A percentile compares a stretch with the other conserved stretches of the same genome.
Conservation (phyloP, 2,329 filamentous ascomycete genomes). For the Cordyceps fumosorosea region DNA sequence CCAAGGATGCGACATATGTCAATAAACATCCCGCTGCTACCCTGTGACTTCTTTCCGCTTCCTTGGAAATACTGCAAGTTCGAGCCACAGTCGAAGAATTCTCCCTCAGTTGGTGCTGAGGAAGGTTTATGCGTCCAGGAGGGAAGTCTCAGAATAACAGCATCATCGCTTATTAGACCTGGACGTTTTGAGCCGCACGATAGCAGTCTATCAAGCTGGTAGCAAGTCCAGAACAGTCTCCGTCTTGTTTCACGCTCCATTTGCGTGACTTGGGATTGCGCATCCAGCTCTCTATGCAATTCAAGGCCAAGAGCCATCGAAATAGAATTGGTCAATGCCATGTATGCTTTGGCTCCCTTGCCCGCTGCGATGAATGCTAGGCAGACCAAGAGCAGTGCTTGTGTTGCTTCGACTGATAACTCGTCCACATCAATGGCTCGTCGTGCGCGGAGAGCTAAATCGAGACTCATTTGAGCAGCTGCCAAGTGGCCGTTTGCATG, state of each 20-base stretch:
- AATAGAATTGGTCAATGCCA: slow-evolving; percentile 74
- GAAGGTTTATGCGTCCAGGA: slow-evolving; percentile 61
- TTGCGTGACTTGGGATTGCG: slow-evolving; percentile 53
- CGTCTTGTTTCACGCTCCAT: slow-evolving; percentile 70
- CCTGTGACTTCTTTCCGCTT: slow-evolving; percentile 63
- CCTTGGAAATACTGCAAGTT: slow-evolving; percentile 68
- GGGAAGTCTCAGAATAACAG: slow-evolving; percentile 67
- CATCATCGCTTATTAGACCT: slow-evolving; percentile 71
- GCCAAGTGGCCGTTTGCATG: slow-evolving; percentile 62
- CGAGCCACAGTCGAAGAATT: slow-evolving; percentile 74
- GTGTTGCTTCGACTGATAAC: slow-evolving; percentile 70
- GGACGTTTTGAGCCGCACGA: slow-evolving; percentile 76
- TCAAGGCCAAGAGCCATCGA: slow-evolving; percentile 81
- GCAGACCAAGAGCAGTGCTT: slow-evolving; percentile 68
- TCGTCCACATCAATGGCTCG: slow-evolving; percentile 71
- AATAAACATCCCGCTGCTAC: slow-evolving; percentile 73
- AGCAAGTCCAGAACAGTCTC: slow-evolving; percentile 84
- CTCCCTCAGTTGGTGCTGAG: slow-evolving; percentile 62
- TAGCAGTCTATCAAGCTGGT: slow-evolving; percentile 77
- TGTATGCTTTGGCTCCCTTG: slow-evolving; percentile 78
- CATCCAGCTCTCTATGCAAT: slow-evolving; percentile 68
- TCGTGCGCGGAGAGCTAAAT: slow-evolving; percentile 65
- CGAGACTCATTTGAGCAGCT: slow-evolving; percentile 61
- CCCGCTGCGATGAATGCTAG: slow-evolving; percentile 71
- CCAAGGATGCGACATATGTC: slow-evolving; percentile 79